Base-by-base conservation (phyloP, 192 early-diverging fungal genomes). In the Physocladia obscura region DNA sequence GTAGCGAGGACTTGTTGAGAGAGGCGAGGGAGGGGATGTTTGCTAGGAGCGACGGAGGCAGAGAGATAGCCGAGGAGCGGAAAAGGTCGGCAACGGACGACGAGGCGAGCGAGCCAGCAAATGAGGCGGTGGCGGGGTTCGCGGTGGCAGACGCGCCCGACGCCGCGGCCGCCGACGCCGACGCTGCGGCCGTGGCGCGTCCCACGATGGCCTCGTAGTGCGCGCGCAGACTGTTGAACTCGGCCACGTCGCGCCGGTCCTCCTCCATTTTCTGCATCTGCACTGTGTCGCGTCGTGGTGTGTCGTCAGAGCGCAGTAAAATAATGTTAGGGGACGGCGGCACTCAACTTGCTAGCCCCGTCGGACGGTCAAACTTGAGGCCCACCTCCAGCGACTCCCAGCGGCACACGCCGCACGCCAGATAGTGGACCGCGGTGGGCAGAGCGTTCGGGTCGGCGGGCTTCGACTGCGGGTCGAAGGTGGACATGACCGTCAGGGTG, bases 341-440 rank as follows among this genome's bases (percentile, higher is more conserved):
- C 19, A 57, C 51, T 75, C 73, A 86, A 91, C 91, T 75, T 15
- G 92, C 91, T 34, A 97, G 84, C 19, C 97, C 94, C 3, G 94
- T 97, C 1, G 95, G 88, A 57, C 93, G 90, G 65, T 94, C 94
- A 85, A 98, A 98, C 34, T 88, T 86, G 84, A 95, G 84, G n/a
- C 87, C 89, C 67, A 95, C 91, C 50, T 93, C 91, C 49, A 90
- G 86, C 31, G 97, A 98, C 71, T 92, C 89, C 97, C 97, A 98
- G 32, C 87, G 85, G 73, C 97, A 98, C 15, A 93, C 83, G 4
- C 91, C 81, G 74, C 97, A 98, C 1, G 85, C 68, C 22, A 97
- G 80, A 72, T 89, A 88, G 70, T 90, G 91, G 17, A 86, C 81
- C 50, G 79, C 38, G 40, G 40, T 8, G 11, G 8, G 40, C 40